Evolutionary conservation across 345 rosid species (phyloP), one percentile per base, ranked within the genome.

Genomic region (Eucalyptus sp.): DNA sequence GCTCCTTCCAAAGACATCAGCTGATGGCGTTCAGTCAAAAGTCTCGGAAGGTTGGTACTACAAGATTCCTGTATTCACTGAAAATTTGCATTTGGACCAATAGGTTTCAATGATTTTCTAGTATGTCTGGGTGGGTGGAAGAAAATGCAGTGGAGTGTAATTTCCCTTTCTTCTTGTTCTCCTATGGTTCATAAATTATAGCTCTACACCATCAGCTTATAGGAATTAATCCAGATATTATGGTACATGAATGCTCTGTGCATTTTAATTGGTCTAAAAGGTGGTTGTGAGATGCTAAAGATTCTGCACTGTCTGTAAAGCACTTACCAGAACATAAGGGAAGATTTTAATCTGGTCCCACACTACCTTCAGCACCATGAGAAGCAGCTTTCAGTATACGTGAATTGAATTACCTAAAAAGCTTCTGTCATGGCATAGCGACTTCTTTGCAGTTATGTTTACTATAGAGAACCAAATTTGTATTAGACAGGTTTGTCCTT

Each of bases 1-100:
- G 56, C 98, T 98, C 91, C 96, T 97, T 91, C 99, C 99, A 54
- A 95, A 97, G 91, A 93, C 96, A 88, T 95, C 96, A 88, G 90
- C 93, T 76, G 98, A 95, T 93, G 96, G 96, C 87, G 91, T 94
- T 91, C 99, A 94, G 88, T 95, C 98, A 60, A 97, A 95, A 94
- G 96, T 96, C 90, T 96, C 99, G 52, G 98, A 96, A 95, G 99
- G 99, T 98, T 89, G 91, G 93, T 76, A 37, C 48, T 76, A 76
- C 48, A 37, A 17, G 44, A 68, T 68, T 68, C 83, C 83, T 11
- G 48, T 76, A 37, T 20, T 41, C 83, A 76, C 83, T 37, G 46
- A 76, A 76, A 76, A 18, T 76, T 76, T 76, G 48, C 83, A 37
- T 76, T 33, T 76, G 48, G 44, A 68, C 80, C 80, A 68, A 68